phyloP scores from a whole-genome alignment of 148 eudicot species.

The Silene uniflora region DNA sequence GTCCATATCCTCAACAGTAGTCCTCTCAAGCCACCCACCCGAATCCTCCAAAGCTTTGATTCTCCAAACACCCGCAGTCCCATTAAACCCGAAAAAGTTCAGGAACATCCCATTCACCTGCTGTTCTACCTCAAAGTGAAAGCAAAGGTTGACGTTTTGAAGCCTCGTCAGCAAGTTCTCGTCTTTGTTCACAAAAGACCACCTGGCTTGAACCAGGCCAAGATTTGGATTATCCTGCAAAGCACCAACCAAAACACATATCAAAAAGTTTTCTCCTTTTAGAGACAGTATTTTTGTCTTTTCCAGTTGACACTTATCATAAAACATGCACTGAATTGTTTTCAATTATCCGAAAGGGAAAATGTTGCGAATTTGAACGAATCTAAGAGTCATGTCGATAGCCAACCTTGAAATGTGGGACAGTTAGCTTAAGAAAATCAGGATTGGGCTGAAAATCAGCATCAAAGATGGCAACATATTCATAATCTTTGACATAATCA shows the following conservation, averaged over 20 bases:
- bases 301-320: no score
- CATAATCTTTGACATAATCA: slow-evolving; percentile 66
- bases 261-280: background rate
- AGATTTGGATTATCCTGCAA: slow-evolving; percentile 59
- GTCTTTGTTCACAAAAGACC: slow-evolving; percentile 81
- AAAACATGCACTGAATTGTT: no score
- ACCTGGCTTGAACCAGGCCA: slow-evolving; percentile 80
- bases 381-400: background rate
- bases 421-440: slow-evolving; percentile 55
- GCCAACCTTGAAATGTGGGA: slow-evolving; percentile 68
- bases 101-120: slow-evolving; percentile 74
- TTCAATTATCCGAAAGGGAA: no score
- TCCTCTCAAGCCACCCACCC: slow-evolving; percentile 86
- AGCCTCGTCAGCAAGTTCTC: slow-evolving; percentile 71
- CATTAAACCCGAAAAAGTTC: slow-evolving; percentile 82
- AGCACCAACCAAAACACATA: background rate
- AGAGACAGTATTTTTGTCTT: background rate
- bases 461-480: slow-evolving; percentile 75
- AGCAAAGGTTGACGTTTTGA: slow-evolving; percentile 65
- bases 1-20: slow-evolving; percentile 84
- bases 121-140: slow-evolving; percentile 88
- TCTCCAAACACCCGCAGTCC: slow-evolving; percentile 91
- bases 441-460: slow-evolving; percentile 77
- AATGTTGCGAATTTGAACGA: no score
- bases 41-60: slow-evolving; percentile 76